Conservation (phyloP, 768 basidiomycete genomes). For the Wakefieldia striispora region DNA sequence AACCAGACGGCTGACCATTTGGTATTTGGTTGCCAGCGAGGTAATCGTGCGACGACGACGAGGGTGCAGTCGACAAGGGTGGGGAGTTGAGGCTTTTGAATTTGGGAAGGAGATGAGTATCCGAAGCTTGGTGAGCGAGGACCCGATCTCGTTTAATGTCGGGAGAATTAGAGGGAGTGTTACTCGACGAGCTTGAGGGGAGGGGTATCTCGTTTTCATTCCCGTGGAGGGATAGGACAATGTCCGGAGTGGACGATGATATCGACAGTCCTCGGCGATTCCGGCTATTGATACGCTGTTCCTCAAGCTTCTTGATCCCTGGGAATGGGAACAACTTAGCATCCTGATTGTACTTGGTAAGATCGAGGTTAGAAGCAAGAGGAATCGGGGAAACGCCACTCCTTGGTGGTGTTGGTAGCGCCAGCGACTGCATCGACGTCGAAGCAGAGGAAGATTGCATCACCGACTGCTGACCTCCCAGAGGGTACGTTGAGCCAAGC, state of each 20-base stretch:
- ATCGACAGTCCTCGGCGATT: constrained; percentile 49
- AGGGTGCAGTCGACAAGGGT: constrained; percentile 40
- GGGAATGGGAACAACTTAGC: constrained; percentile 89
- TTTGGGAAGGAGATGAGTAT: constrained; percentile 59
- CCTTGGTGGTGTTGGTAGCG: constrained; percentile 52
- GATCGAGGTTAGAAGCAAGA: constrained; percentile 64
- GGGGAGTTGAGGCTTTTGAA: constrained; percentile 43
- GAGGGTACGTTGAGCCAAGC: constrained; percentile 35
- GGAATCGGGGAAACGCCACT: constrained; percentile 77
- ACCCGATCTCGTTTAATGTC: constrained; percentile 58
- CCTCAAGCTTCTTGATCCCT: constrained; percentile 76
- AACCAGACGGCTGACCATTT: constrained; percentile 33
- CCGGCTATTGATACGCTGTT: constrained; percentile 56
- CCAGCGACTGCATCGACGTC: constrained; percentile 55
- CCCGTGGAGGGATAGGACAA: constrained; percentile 42
- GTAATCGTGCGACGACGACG: constrained; percentile 53
- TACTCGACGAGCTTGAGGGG: constrained; percentile 48
- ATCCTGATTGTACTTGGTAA: constrained; percentile 63
- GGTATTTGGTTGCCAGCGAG: constrained; percentile 34
- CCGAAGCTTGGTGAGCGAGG: constrained; percentile 67
- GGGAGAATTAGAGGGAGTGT: constrained; percentile 48
- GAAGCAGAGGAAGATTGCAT: constrained; percentile 70
- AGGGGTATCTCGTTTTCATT: constrained; percentile 44
- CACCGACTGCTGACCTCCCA: constrained; percentile 49
- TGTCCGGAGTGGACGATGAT: constrained; percentile 50